phyloP scores from a whole-genome alignment of 768 basidiomycete genomes.

The Leccinum subtestaceum region DNA sequence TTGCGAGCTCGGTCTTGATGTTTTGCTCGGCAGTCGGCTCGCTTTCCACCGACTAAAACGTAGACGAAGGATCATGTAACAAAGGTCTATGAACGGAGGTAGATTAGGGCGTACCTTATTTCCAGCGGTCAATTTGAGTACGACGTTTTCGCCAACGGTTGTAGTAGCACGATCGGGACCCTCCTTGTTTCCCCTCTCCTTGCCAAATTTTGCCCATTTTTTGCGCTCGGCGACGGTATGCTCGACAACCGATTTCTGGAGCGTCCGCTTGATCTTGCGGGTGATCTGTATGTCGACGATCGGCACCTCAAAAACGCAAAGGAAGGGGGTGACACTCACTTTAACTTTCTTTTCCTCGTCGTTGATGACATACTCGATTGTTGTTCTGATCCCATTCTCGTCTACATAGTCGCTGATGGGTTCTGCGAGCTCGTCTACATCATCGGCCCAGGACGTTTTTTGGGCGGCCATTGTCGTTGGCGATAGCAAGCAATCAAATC shows the following conservation, averaged over 20 bases:
- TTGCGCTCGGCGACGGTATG: slow-evolving; percentile 92
- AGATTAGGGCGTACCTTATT: slow-evolving; percentile 49
- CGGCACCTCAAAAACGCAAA: neutral
- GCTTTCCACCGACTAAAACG: slow-evolving; percentile 53
- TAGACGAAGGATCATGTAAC: neutral
- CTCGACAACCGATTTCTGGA: slow-evolving; percentile 91
- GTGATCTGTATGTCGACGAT: slow-evolving; percentile 59
- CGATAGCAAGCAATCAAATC: slow-evolving; percentile 12
- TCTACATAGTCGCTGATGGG: slow-evolving; percentile 66
- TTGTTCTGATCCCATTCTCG: slow-evolving; percentile 85
- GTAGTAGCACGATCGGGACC: slow-evolving; percentile 94
- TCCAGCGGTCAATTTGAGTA: slow-evolving; percentile 58
- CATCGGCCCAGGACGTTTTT: slow-evolving; percentile 88
- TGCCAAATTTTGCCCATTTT: slow-evolving; percentile 91
- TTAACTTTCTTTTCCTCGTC: slow-evolving; percentile 96
- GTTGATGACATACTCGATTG: slow-evolving; percentile 77
- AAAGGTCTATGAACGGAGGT: neutral
- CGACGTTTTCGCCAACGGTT: slow-evolving; percentile 77
- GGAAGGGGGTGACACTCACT: slow-evolving; percentile 39
- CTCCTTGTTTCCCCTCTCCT: slow-evolving; percentile 79
- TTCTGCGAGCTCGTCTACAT: slow-evolving; percentile 73
- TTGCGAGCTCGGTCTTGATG: slow-evolving; percentile 63
- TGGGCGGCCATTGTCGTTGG: slow-evolving; percentile 21
- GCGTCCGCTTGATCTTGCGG: slow-evolving; percentile 76
- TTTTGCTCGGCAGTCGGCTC: slow-evolving; percentile 65